phyloP scores from a whole-genome alignment of 768 basidiomycete species.

The Rhizopogon vulgaris region DNA sequence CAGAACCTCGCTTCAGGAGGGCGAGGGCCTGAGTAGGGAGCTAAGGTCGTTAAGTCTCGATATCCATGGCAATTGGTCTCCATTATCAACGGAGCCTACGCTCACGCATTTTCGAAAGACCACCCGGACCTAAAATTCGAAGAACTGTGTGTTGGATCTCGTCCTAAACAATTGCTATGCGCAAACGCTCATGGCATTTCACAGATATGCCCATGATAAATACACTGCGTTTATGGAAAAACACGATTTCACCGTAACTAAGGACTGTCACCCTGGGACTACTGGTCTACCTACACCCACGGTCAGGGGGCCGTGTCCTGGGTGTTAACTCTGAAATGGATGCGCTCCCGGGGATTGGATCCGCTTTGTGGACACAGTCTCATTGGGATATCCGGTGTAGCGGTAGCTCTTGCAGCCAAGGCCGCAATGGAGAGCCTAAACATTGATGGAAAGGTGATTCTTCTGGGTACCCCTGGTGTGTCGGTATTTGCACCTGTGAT shows the following conservation, averaged over 20 bases:
- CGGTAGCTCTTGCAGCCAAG: constrained; percentile 56
- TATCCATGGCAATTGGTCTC: constrained; percentile 50
- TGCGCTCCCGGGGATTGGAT: constrained; percentile 45
- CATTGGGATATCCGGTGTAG: constrained; percentile 65
- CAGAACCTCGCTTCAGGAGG: constrained; percentile 19
- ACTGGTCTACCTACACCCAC: constrained; percentile 55
- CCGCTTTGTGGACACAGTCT: constrained; percentile 75
- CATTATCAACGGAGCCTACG: background rate
- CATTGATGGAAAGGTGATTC: constrained; percentile 54
- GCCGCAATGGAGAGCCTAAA: constrained; percentile 50
- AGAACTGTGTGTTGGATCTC: constrained; percentile 49
- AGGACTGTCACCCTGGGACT: constrained; percentile 52
- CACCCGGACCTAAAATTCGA: constrained; percentile 66
- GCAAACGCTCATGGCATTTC: background rate
- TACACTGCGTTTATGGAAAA: constrained; percentile 59
- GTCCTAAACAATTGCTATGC: background rate
- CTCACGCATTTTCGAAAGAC: constrained; percentile 32
- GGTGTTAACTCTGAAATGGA: constrained; percentile 76
- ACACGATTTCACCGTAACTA: constrained; percentile 55
- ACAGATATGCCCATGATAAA: constrained; percentile 59
- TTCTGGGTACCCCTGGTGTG: constrained; percentile 68
- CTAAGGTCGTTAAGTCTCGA: constrained; percentile 60
- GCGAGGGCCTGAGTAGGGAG: constrained; percentile 40
- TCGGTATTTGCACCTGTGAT: background rate
- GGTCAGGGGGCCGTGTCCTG: constrained; percentile 63